A percentile compares a stretch with the other conserved stretches of the same genome.
Evolutionary conservation across 1,284 basidiomycete species (phyloP).

Genomic region (Porogramme epimiltina): DNA sequence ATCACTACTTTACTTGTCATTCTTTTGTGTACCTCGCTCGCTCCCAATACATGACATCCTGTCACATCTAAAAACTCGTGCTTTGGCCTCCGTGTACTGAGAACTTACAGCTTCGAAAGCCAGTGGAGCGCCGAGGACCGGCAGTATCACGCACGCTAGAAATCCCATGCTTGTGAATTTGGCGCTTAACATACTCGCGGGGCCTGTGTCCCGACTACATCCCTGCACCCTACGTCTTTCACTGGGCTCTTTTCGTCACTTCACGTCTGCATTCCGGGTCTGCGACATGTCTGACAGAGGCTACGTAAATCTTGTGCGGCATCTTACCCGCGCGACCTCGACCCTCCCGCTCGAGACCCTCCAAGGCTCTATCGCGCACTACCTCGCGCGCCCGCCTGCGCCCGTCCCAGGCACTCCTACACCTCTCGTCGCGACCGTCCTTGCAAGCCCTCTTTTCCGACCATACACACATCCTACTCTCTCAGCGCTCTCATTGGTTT

Average conservation of each 20-base stretch:
- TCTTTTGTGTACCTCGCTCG: conserved; percentile 12
- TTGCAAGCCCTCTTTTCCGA: conserved; percentile 61
- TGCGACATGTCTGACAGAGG: conserved; percentile 36
- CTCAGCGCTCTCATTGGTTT: conserved; percentile 54
- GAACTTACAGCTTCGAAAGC: too few relatives aligned
- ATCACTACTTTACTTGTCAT: conserved; percentile 13
- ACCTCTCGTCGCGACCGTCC: conserved; percentile 63
- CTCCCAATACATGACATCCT: conserved; percentile 9
- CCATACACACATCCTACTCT: conserved; percentile 47
- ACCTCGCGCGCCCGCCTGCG: conserved; percentile 46
- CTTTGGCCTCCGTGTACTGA: too few relatives aligned
- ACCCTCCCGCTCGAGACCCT: conserved; percentile 52
- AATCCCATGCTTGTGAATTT: conserved; percentile 7
- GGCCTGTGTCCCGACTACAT: not conserved
- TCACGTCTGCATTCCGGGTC: not conserved
- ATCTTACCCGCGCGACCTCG: conserved; percentile 54
- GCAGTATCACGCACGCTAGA: too few relatives aligned
- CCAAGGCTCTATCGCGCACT: conserved; percentile 62
- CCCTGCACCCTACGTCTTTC: not conserved
- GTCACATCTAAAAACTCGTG: too few relatives aligned
- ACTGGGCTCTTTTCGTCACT: not conserved
- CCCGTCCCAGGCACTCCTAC: conserved; percentile 54
- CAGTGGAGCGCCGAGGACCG: too few relatives aligned
- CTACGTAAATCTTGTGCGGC: conserved; percentile 56
- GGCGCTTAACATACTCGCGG: not conserved